These are phyloP conservation scores for Aspergillus ibericus DNA, from an alignment of 2,329 filamentous ascomycete genomes.

Conservation along the genomic window DNA sequence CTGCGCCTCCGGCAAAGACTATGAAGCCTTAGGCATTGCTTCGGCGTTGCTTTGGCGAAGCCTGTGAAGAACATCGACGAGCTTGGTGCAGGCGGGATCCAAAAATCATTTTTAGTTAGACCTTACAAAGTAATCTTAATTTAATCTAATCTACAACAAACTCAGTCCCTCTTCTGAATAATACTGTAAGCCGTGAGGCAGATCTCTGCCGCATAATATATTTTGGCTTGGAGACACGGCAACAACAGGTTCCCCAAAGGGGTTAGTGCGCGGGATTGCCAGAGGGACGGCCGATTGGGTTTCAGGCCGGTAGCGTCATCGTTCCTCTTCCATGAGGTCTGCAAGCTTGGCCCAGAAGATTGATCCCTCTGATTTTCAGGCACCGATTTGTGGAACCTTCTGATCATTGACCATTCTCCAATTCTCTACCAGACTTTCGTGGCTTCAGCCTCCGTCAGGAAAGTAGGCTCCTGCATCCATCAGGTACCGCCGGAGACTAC, in stretches of 20 bases:
- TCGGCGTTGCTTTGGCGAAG: neutral
- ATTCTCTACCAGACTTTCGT: neutral
- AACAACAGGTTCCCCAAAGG: neutral
- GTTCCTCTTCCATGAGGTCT: neutral
- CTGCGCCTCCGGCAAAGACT: neutral
- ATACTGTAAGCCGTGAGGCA: too few species aligned
- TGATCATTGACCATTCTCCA: neutral
- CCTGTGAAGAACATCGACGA: too few species aligned
- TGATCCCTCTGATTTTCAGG: neutral
- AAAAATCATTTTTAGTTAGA: too few species aligned
- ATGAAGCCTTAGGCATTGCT: neutral
- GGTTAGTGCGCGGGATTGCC: slow-evolving; percentile 3
- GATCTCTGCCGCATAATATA: too few species aligned
- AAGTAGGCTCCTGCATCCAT: neutral
- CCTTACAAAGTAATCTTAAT: too few species aligned
- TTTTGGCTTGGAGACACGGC: neutral
- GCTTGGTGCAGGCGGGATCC: too few species aligned
- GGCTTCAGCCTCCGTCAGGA: neutral
- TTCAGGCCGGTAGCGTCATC: neutral
- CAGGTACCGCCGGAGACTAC: neutral
- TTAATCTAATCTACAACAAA: too few species aligned
- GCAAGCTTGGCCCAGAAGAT: neutral
- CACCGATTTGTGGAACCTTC: neutral
- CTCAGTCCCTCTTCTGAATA: too few species aligned
- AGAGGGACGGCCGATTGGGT: neutral